Conservation (phyloP, 495 filamentous ascomycete species). For the Hyphodiscus hymeniophilus region DNA sequence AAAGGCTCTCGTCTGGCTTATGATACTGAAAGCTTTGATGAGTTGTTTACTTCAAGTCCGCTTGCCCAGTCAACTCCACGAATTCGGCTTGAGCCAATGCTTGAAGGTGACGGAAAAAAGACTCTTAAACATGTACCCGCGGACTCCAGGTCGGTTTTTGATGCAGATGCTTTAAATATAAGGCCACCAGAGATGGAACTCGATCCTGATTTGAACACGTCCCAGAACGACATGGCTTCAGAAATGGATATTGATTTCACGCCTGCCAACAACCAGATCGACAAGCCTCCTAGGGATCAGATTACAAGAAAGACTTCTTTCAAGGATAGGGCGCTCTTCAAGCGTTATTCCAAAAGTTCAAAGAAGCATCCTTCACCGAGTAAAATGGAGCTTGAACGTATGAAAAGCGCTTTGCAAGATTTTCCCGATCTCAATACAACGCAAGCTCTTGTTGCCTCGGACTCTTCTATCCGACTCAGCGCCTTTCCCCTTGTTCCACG, state of each 20-base stretch:
- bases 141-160: slow-evolving; percentile 13
- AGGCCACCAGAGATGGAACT: slow-evolving; percentile 1
- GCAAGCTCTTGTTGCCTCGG: neutral
- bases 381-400: slow-evolving; percentile 4
- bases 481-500: neutral
- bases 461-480: too few species aligned
- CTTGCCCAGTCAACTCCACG: slow-evolving; percentile 27
- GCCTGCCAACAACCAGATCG: slow-evolving; percentile 3
- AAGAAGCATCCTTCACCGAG: slow-evolving; percentile 16
- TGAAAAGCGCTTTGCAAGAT: slow-evolving; percentile 6
- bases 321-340: neutral
- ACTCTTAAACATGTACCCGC: slow-evolving; percentile 7
- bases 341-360: neutral
- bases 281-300: slow-evolving; percentile 7
- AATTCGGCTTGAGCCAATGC: slow-evolving; percentile 20
- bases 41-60: slow-evolving; percentile 26
- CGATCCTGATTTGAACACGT: neutral
- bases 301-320: slow-evolving; percentile 13
- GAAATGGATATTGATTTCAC: neutral
- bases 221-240: neutral
- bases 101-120: slow-evolving; percentile 7
- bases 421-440: neutral
- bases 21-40: slow-evolving; percentile 12
- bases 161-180: slow-evolving; percentile 3
- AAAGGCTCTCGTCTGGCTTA: neutral